Conservation (phyloP, 352 stramenopile genomes). For the Aphanomyces astaci region DNA sequence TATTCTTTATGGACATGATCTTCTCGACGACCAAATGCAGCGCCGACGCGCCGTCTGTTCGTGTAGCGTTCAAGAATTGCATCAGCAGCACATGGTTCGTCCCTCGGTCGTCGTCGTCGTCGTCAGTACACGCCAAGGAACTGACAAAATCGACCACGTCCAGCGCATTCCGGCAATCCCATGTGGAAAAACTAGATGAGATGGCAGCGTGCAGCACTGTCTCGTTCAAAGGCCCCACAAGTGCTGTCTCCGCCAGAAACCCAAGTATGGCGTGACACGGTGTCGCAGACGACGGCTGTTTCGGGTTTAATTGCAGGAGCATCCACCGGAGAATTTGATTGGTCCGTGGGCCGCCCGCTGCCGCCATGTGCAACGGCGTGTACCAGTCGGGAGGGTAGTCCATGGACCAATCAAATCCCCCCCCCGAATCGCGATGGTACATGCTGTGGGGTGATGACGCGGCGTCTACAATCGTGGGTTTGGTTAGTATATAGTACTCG, state of each 20-base stretch:
- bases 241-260: slow-evolving; percentile 11
- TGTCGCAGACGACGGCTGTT: background rate
- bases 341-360: slow-evolving; percentile 34
- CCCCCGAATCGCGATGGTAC: slow-evolving; percentile 10
- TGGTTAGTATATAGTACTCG: too few relatives aligned
- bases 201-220: slow-evolving; percentile 44
- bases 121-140: slow-evolving; percentile 13
- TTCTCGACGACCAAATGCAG: slow-evolving; percentile 46
- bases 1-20: too few relatives aligned
- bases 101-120: background rate
- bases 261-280: slow-evolving; percentile 23
- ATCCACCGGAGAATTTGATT: slow-evolving; percentile 34
- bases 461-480: slow-evolving; percentile 5
- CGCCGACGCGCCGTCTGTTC: slow-evolving; percentile 27
- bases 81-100: too few relatives aligned
- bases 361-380: slow-evolving; percentile 39
- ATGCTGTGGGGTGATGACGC: background rate
- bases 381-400: slow-evolving; percentile 32
- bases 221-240: slow-evolving; percentile 29
- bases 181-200: too few relatives aligned
- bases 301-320: slow-evolving; percentile 31
- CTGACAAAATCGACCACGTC: slow-evolving; percentile 32
- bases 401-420: slow-evolving; percentile 26
- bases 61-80: slow-evolving; percentile 20
- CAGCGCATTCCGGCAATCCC: slow-evolving; percentile 44